Evolutionary conservation across 176 grass and related monocot species (phyloP), one percentile per base, ranked within the genome.

Genomic region (Calamus simplicifolius): DNA sequence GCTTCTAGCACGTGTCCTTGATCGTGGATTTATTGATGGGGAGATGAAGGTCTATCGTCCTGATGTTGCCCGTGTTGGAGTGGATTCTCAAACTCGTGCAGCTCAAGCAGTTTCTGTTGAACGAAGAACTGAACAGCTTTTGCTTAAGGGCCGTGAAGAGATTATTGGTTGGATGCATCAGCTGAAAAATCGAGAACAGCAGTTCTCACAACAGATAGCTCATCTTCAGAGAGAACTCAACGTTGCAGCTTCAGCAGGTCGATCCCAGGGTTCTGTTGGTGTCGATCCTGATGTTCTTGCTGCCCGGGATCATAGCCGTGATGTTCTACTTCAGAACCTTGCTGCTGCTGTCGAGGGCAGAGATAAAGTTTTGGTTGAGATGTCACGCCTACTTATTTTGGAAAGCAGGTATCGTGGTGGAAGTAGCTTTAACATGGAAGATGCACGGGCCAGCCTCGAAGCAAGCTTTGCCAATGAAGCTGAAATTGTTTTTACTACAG

Each of bases 11-110:
- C 94, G 88, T 72, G 94, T 98, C 68, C 84, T 98, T 73, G 94
- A 98, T 61, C 88, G 88, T 56, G 94, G 94, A 25, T 98, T 98
- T 71, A 93, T 98, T 67, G 94, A 98, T 76, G 94, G 94, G 52
- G 94, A 98, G 63, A 98, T 98, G 94, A 98, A 98, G 71, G 74
- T 98, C 5, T 98, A 98, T 66, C 94, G 94, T 5, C 94, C 94
- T 50, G 94, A 98, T 88, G 94, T 98, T 56, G 94, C 94, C 19
- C 84, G 94, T 78, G 94, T 98, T 68, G 94, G 94, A 72, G 94
- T 98, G 72, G 94, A 98, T 69, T 85, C 87, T 61, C 87, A 98
- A 51, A 90, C 94, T 61, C 88, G 94, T 72, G 94, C 94, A 69
- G 88, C 94, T 0, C 94, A 98, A 71, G 94, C 88, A 63, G 94